A percentile compares a stretch with the other conserved stretches of the same genome.
phyloP scores from a whole-genome alignment of 371 early-diverging fungal genomes.

The Coemansia sp. region DNA sequence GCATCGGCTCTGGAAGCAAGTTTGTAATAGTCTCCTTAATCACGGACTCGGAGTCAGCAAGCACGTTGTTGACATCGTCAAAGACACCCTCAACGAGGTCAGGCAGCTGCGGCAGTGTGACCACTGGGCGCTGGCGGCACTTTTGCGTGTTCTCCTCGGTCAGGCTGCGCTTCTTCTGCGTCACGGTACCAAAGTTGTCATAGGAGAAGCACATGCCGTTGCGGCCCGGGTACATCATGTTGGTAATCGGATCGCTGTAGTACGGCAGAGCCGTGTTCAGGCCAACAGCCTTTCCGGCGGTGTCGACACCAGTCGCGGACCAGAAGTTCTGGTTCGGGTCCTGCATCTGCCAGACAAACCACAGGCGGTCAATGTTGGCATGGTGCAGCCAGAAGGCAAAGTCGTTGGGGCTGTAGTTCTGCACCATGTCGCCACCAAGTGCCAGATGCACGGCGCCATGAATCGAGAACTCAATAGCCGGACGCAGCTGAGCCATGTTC shows the following conservation, averaged over 20 bases:
- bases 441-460: slow-evolving; percentile 53
- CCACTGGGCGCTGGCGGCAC: slow-evolving; percentile 3
- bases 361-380: slow-evolving; percentile 55
- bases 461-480: slow-evolving; percentile 50
- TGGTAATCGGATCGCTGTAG: slow-evolving; percentile 27
- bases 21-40: slow-evolving; percentile 20
- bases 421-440: slow-evolving; percentile 57
- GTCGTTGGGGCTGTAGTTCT: slow-evolving; percentile 56
- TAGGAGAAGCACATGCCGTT: slow-evolving; percentile 49
- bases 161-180: slow-evolving; percentile 14
- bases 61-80: slow-evolving; percentile 33
- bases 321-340: slow-evolving; percentile 50
- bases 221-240: slow-evolving; percentile 41
- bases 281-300: slow-evolving; percentile 17
- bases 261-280: slow-evolving; percentile 10
- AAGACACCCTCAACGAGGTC: slow-evolving; percentile 1
- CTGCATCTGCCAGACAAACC: slow-evolving; percentile 53
- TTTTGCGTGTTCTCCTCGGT: background rate
- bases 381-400: slow-evolving; percentile 58
- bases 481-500: slow-evolving; percentile 49
- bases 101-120: background rate
- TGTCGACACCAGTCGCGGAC: slow-evolving; percentile 28
- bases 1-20: slow-evolving; percentile 20
- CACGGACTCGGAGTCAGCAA: slow-evolving; percentile 32
- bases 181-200: slow-evolving; percentile 32